Conservation (phyloP, 2,329 filamentous ascomycete species). For the Hymenoscyphus occultus region DNA sequence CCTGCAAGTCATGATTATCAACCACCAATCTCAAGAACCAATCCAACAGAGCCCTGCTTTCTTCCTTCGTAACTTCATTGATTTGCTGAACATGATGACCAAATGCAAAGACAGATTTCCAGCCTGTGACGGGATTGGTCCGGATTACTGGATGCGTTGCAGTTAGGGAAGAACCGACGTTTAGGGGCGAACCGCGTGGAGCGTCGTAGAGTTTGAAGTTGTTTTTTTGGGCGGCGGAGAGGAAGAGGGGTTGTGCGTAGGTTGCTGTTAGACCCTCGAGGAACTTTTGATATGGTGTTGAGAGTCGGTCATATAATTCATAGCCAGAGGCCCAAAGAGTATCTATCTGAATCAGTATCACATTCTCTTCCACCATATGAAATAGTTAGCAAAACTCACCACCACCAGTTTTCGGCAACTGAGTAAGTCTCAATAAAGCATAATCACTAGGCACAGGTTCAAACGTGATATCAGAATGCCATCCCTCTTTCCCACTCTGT, state of each 20-base stretch:
- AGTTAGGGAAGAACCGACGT: slow-evolving; percentile 46
- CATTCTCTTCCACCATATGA: too few relatives aligned
- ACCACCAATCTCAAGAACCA: slow-evolving; percentile 51
- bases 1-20: slow-evolving; percentile 56
- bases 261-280: slow-evolving; percentile 57
- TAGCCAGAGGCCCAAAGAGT: slow-evolving; percentile 67
- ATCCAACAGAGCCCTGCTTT: slow-evolving; percentile 35
- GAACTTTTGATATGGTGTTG: slow-evolving; percentile 52
- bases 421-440: slow-evolving; percentile 41
- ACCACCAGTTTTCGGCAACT: slow-evolving; percentile 35
- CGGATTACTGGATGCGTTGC: slow-evolving; percentile 54
- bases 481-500: slow-evolving; percentile 47
- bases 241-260: slow-evolving; percentile 51
- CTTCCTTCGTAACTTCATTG: slow-evolving; percentile 42
- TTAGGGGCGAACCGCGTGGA: slow-evolving; percentile 49
- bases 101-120: slow-evolving; percentile 53
- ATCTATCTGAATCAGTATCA: slow-evolving; percentile 37
- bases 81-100: slow-evolving; percentile 50
- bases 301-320: slow-evolving; percentile 62
- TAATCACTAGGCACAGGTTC: slow-evolving; percentile 64
- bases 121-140: slow-evolving; percentile 57
- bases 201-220: slow-evolving; percentile 46
- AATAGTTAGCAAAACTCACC: slow-evolving; percentile 21
- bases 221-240: slow-evolving; percentile 44
- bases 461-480: slow-evolving; percentile 65